These are phyloP conservation scores for Theobroma cacao DNA, from an alignment of 345 rosid genomes.

Conservation along the genomic window DNA sequence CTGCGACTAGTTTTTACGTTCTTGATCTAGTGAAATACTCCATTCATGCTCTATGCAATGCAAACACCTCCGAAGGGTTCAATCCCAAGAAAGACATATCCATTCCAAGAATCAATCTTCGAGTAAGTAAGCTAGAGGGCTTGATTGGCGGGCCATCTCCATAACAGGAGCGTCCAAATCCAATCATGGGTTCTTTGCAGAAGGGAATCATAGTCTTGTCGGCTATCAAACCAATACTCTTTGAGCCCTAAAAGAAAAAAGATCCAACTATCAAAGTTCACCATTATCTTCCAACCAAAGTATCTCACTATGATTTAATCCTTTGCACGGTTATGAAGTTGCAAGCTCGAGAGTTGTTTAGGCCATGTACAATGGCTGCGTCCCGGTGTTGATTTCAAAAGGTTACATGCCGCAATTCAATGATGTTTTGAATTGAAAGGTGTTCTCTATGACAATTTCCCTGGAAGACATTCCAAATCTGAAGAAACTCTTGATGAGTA, in stretches of 20 bases:
- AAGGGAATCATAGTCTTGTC: slow-evolving; percentile 79
- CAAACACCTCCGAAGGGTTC: slow-evolving; percentile 79
- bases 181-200: slow-evolving; percentile 82
- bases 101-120: slow-evolving; percentile 71
- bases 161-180: slow-evolving; percentile 47
- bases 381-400: slow-evolving; percentile 74
- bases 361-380: slow-evolving; percentile 81
- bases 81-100: slow-evolving; percentile 70
- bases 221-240: slow-evolving; percentile 67
- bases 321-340: slow-evolving; percentile 95
- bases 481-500: slow-evolving; percentile 54
- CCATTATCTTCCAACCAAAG: slow-evolving; percentile 65
- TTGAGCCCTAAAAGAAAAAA: slow-evolving; percentile 50
- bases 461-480: slow-evolving; percentile 63
- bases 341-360: slow-evolving; percentile 83
- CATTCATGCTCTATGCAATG: slow-evolving; percentile 75
- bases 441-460: slow-evolving; percentile 59
- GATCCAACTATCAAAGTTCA: slow-evolving; percentile 62
- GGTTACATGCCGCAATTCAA: slow-evolving; percentile 78
- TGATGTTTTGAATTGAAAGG: slow-evolving; percentile 73
- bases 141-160: slow-evolving; percentile 73
- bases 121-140: slow-evolving; percentile 42
- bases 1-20: slow-evolving; percentile 50
- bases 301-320: slow-evolving; percentile 61
- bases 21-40: slow-evolving; percentile 50